Conservation (phyloP, 2,329 filamentous ascomycete genomes). For the Akanthomyces muscarius region DNA sequence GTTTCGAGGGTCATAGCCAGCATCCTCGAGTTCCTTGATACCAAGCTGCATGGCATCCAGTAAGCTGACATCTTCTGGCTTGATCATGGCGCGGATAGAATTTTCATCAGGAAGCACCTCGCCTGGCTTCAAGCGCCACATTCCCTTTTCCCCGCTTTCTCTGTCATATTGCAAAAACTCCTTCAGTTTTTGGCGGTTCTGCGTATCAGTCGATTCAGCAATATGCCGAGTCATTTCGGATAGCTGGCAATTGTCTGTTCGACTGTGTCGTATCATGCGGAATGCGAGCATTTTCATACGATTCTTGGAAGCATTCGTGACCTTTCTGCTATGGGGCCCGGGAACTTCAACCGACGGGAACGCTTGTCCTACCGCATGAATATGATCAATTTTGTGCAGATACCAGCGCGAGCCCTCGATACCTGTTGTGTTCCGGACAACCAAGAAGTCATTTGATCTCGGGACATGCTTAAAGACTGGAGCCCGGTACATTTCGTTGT, state of each 20-base stretch:
- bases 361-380: slow-evolving; percentile 88
- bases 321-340: slow-evolving; percentile 87
- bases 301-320: slow-evolving; percentile 96
- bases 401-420: slow-evolving; percentile 75
- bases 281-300: slow-evolving; percentile 94
- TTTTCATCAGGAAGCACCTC: slow-evolving; percentile 78
- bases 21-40: slow-evolving; percentile 83
- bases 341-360: slow-evolving; percentile 91
- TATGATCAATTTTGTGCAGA: slow-evolving; percentile 82
- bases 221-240: slow-evolving; percentile 90
- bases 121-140: slow-evolving; percentile 71
- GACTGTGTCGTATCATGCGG: slow-evolving; percentile 76
- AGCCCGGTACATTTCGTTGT: slow-evolving; percentile 93
- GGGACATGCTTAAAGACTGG: slow-evolving; percentile 85
- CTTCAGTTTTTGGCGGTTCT: slow-evolving; percentile 94
- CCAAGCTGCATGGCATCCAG: slow-evolving; percentile 97
- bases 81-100: slow-evolving; percentile 80
- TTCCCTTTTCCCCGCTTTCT: slow-evolving; percentile 63
- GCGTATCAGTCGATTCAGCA: slow-evolving; percentile 87
- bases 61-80: slow-evolving; percentile 90
- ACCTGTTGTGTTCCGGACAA: slow-evolving; percentile 77
- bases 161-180: slow-evolving; percentile 93
- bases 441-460: slow-evolving; percentile 77
- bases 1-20: slow-evolving; percentile 72
- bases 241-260: slow-evolving; percentile 64